Conservation (phyloP, 495 filamentous ascomycete species). For the Neurospora tetraspora region DNA sequence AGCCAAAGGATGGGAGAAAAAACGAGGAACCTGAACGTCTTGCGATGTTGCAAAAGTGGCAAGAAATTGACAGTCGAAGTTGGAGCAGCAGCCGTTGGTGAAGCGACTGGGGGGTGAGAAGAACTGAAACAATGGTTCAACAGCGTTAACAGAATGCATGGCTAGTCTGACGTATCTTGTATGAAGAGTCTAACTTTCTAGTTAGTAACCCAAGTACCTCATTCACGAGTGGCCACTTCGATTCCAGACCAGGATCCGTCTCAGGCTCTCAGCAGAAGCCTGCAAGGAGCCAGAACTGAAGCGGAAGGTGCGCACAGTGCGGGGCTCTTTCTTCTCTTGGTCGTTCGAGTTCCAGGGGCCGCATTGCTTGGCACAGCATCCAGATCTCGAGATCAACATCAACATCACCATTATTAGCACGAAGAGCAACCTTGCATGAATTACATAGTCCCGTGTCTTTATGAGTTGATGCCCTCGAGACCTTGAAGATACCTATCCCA, state of each 20-base stretch:
- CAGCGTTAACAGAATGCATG: background rate
- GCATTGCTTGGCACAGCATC: background rate
- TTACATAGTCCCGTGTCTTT: background rate
- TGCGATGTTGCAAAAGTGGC: background rate
- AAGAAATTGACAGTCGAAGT: no score
- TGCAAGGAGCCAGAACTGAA: background rate
- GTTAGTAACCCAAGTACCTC: background rate
- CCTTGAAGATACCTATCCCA: background rate
- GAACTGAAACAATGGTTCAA: background rate
- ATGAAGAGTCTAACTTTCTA: background rate
- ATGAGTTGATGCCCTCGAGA: background rate
- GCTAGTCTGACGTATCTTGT: background rate
- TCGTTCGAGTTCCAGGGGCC: background rate
- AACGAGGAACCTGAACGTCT: background rate
- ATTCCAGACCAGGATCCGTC: background rate
- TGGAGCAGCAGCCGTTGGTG: no score
- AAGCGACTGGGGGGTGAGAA: background rate
- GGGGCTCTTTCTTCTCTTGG: background rate
- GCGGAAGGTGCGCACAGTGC: background rate
- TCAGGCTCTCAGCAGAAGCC: background rate
- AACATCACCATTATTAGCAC: no score
- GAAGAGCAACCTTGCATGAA: background rate
- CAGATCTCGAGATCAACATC: background rate
- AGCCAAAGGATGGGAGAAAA: background rate
- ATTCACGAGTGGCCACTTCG: background rate